phyloP scores from a whole-genome alignment of 768 basidiomycete genomes.

The Auricularia auricula-judae region DNA sequence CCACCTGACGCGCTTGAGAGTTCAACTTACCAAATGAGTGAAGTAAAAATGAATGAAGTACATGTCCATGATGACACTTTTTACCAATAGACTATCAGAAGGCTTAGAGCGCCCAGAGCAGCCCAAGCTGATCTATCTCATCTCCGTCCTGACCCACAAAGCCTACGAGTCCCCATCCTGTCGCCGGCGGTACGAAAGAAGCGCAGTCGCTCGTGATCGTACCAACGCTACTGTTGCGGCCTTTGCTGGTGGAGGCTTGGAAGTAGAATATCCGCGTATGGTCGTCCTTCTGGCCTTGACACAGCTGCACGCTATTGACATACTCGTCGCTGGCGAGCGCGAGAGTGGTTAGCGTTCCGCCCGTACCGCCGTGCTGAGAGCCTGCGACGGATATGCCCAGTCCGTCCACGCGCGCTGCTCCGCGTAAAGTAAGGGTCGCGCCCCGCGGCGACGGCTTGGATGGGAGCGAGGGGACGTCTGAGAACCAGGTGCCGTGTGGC shows the following conservation, averaged over 20 bases:
- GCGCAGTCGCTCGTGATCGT: constrained; percentile 14
- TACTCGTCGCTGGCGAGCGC: constrained; percentile 19
- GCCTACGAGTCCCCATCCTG: not conserved
- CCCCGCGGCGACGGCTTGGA: constrained; percentile 9
- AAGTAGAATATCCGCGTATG: constrained; percentile 24
- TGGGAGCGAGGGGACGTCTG: constrained; percentile 17
- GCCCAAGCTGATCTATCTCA: not conserved
- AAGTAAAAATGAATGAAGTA: too few species aligned
- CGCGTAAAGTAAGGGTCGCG: constrained; percentile 22
- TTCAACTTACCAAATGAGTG: too few species aligned
- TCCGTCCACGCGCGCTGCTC: constrained; percentile 22
- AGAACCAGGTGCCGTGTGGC: constrained; percentile 23
- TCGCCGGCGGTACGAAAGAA: not conserved
- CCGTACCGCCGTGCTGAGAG: constrained; percentile 23
- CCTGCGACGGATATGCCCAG: constrained; percentile 18
- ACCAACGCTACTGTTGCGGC: constrained; percentile 19
- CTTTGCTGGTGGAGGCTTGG: constrained; percentile 21
- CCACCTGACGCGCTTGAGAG: too few species aligned
- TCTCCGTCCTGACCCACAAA: not conserved
- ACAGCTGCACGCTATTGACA: constrained; percentile 13
- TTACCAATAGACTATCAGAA: too few species aligned
- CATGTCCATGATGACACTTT: too few species aligned
- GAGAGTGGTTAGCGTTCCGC: constrained; percentile 21
- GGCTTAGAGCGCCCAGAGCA: not conserved
- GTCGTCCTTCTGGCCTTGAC: constrained; percentile 17